Base-by-base conservation (phyloP, 352 stramenopile genomes). In the Elongisporangium anandrum region DNA sequence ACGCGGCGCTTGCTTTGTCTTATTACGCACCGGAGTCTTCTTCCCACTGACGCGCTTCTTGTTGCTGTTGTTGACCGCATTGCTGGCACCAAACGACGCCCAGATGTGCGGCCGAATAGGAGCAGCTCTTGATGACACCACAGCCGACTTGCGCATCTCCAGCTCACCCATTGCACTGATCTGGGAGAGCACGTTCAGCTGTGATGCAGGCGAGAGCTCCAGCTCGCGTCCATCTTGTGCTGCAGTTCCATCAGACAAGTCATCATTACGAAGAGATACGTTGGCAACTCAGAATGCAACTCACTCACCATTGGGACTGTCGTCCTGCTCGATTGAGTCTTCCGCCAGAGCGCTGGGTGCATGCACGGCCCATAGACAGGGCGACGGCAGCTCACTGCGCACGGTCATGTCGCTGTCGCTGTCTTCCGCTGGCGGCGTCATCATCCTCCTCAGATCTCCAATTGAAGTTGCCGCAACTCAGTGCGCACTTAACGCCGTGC, bases 171-270 rank as follows among this genome's bases (percentile, higher is more conserved):
- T 63, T 53, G 84, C 77, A 50, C 83, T 92, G 57, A 92, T 88
- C 60, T 90, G 79, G 2, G 83, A 87, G 12, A 92, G 73, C 20
- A 90, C 75, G 61, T 92, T 65, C 12, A 92, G 64, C 54, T 92
- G 83, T 17, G 83, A 89, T 16, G 69, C 73, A 0, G 83, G 83
- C 39, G 83, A 92, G 52, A 92, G 63, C 51, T 75, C 22, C 23
- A 88, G 41, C 52, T 81, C 34, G 1, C 12, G 34, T 45, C 17
- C 34, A 17, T 45, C 34, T 45, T 45, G 34, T 45, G 26, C 26
- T 38, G 7, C 26, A n/a, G 26, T 13, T 38, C 26, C 34, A 45
- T 17, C 1, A 45, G 34, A 12, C 34, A 45, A 45, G 13, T 15
- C 34, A 17, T 4, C 1, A 12, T 12, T 12, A 17, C 9, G 34